These are phyloP conservation scores for Cafeteria roenbergensis DNA, from an alignment of 108 stramenopile genomes.

Conservation along the genomic window DNA sequence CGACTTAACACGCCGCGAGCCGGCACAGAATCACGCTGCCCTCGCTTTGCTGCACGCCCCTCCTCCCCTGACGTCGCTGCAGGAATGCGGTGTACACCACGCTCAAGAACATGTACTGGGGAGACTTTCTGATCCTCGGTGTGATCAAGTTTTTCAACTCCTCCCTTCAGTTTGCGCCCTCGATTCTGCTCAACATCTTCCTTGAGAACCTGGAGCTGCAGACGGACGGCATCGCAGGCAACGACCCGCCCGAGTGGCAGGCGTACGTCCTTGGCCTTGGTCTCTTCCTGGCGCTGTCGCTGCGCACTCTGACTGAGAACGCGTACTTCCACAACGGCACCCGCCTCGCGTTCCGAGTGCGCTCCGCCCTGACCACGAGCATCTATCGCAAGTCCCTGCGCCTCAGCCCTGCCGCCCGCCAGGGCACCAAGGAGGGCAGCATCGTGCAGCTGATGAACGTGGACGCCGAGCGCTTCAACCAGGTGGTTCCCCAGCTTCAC, in stretches of 20 bases:
- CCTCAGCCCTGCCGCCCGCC: slow-evolving; percentile 20
- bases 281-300: neutral
- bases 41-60: neutral
- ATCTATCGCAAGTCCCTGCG: slow-evolving; percentile 32
- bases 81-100: neutral
- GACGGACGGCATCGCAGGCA: neutral
- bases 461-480: slow-evolving; percentile 29
- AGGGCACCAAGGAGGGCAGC: slow-evolving; percentile 17
- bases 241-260: neutral
- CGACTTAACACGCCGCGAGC: too few species aligned
- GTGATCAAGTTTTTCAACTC: slow-evolving; percentile 9
- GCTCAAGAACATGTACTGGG: neutral
- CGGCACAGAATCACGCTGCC: neutral
- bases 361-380: slow-evolving; percentile 21
- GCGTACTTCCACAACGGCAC: neutral
- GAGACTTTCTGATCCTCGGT: neutral
- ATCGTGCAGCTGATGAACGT: slow-evolving; percentile 31
- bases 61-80: neutral
- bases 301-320: neutral
- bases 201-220: neutral
- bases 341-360: neutral
- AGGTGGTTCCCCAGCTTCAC: slow-evolving; percentile 19
- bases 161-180: neutral
- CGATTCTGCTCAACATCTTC: neutral
- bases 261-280: neutral